Evolutionary conservation across 1,139 yeast genomes (phyloP), one percentile per base, ranked within the genome.

Genomic region (Candida buenavistaensis): DNA sequence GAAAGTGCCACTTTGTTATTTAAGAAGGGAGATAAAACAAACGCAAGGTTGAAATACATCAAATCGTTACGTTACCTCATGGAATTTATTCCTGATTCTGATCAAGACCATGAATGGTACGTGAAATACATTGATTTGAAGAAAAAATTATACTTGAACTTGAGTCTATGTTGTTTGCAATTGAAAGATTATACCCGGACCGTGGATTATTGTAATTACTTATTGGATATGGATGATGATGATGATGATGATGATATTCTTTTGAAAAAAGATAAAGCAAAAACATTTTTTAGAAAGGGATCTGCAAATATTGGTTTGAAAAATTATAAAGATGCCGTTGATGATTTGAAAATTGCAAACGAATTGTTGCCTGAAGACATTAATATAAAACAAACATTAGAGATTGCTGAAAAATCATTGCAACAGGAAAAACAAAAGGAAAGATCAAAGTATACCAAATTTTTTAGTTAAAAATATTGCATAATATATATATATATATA

Each of bases 41-140:
- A 75, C 32, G 82, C 90, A 0, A 59, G 68, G 14, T 65, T 76
- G 47, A 84, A 84, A 52, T 84, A 80, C 51, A 62, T 54, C 30
- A 84, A 84, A 53, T 68, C 87, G 14, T 56, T 82, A 35, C 62
- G 87, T 38, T 84, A 83, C 46, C 72, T 81, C 20, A 79, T 80
- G 68, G 92, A 82, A 52, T 77, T 72, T 46, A 67, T 80, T 12
- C 94, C 94, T 0, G 94, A 83, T 48, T 61, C 61, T 24, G 89
- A 81, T 30, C 76, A 80, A 25, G 82, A 81, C 42, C 73, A 78
- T 6, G 76, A 74, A 23, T 65, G 72, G 61, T 70, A 58, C 46
- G 44, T 43, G 2, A 72, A 75, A 46, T 84, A 80, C 48, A 48
- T 61, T 26, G 75, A 68, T 1, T 54, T 82, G 49, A 83, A 82